A percentile compares a stretch with the other conserved stretches of the same genome.
Evolutionary conservation across 805 yeast genomes (phyloP).

Genomic region (Zygotorulaspora florentina): DNA sequence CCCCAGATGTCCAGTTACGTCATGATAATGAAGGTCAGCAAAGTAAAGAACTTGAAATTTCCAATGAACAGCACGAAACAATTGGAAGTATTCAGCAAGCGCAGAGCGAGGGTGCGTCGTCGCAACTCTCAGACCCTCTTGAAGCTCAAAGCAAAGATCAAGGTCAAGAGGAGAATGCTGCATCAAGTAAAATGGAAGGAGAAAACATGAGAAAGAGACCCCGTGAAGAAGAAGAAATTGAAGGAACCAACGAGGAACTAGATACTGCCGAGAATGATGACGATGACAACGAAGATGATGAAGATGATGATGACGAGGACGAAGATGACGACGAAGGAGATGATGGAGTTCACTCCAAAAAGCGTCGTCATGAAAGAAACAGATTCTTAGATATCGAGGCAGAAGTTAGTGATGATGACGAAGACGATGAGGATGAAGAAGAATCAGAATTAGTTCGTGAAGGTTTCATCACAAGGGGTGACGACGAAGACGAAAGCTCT

Average conservation of each 20-base stretch:
- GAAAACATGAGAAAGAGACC: constrained; percentile 14
- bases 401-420: constrained; percentile 97
- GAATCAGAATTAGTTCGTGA: constrained; percentile 82
- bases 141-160: constrained; percentile 1
- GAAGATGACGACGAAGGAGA: constrained; percentile 60
- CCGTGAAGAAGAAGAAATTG: constrained; percentile 25
- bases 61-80: neutral
- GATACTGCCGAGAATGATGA: constrained; percentile 38
- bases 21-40: no score
- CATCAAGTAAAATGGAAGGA: neutral
- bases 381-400: constrained; percentile 98
- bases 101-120: neutral
- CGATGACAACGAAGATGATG: constrained; percentile 35
- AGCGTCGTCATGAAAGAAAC: constrained; percentile 54
- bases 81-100: neutral
- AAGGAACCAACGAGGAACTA: constrained; percentile 34
- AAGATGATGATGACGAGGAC: constrained; percentile 46
- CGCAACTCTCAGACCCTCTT: constrained; percentile 3
- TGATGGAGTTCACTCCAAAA: constrained; percentile 43
- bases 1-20: neutral
- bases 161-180: neutral
- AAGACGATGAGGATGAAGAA: constrained; percentile 86
- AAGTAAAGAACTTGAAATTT: no score
- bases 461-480: constrained; percentile 61
- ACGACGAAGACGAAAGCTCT: constrained; percentile 54